Percentiles rank a stretch among this genome's conserved stretches.
These are phyloP conservation scores for Flaveria sonorensis DNA, from an alignment of 129 eudicot species.

Conservation along the genomic window DNA sequence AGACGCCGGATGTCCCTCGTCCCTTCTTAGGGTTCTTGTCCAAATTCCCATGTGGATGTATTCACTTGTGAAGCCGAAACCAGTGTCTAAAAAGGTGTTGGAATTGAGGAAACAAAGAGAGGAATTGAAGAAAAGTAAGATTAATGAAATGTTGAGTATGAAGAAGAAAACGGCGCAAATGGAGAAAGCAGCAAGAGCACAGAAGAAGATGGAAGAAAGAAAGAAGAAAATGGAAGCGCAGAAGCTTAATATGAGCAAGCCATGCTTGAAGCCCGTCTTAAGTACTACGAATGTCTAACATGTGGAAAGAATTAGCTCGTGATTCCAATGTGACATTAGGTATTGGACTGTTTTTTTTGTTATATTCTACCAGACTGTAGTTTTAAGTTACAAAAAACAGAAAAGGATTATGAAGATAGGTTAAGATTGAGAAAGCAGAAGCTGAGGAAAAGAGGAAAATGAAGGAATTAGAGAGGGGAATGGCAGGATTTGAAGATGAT, in stretches of 20 bases:
- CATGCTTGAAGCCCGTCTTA: constrained; percentile 35
- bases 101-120: constrained; percentile 73
- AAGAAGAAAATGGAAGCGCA: constrained; percentile 52
- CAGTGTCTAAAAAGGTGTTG: constrained; percentile 64
- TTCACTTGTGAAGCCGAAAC: constrained; percentile 55
- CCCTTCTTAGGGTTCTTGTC: constrained; percentile 61
- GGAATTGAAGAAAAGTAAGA: constrained; percentile 50
- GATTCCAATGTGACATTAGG: constrained; percentile 47
- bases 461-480: constrained; percentile 68
- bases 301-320: constrained; percentile 57
- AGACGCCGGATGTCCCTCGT: constrained; percentile 56
- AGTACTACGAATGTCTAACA: constrained; percentile 31
- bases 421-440: constrained; percentile 73
- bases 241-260: constrained; percentile 46
- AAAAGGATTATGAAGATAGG: constrained; percentile 87
- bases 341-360: constrained; percentile 67
- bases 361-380: constrained; percentile 71
- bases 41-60: constrained; percentile 50
- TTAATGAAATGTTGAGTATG: constrained; percentile 43
- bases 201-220: constrained; percentile 66
- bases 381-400: constrained; percentile 72
- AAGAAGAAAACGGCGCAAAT: constrained; percentile 41
- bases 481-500: constrained; percentile 52
- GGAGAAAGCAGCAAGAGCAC: constrained; percentile 58
- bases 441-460: constrained; percentile 82